Evolutionary conservation across 345 rosid species (phyloP).

Genomic region (Nasturtium officinale): DNA sequence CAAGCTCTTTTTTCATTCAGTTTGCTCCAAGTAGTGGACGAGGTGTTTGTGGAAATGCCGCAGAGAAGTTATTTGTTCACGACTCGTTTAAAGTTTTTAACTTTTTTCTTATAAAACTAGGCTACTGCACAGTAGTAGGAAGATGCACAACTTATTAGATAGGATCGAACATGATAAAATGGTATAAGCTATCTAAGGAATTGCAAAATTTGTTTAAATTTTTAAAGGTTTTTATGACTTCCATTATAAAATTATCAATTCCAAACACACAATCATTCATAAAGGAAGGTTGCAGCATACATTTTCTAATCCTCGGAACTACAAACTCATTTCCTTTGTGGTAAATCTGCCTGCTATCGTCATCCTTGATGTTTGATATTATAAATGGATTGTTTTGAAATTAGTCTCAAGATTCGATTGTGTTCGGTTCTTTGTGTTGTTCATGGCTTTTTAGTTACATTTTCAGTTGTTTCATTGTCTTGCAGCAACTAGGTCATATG

Average conservation of each 20-base stretch:
- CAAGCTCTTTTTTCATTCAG: neutral
- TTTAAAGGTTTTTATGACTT: neutral
- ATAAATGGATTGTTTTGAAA: neutral
- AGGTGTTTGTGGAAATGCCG: slow-evolving; percentile 42
- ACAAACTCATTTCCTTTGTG: neutral
- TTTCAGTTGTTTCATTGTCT: slow-evolving; percentile 24
- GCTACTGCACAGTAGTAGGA: neutral
- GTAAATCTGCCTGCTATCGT: neutral
- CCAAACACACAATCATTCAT: neutral
- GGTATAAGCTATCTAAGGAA: neutral
- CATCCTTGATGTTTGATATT: neutral
- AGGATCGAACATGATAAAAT: neutral
- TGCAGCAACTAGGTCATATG: slow-evolving; percentile 61
- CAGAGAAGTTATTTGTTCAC: neutral
- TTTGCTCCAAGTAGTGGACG: neutral
- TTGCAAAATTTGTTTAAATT: neutral
- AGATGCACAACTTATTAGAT: neutral
- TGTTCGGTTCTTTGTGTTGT: neutral
- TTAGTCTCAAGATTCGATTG: neutral
- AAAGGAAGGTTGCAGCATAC: neutral
- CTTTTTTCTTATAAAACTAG: neutral
- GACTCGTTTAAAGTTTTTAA: neutral
- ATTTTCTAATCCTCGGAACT: neutral
- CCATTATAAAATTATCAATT: neutral
- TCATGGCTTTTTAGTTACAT: neutral